Base-by-base conservation (phyloP, 768 basidiomycete species). In the Trametes cinnabarina region DNA sequence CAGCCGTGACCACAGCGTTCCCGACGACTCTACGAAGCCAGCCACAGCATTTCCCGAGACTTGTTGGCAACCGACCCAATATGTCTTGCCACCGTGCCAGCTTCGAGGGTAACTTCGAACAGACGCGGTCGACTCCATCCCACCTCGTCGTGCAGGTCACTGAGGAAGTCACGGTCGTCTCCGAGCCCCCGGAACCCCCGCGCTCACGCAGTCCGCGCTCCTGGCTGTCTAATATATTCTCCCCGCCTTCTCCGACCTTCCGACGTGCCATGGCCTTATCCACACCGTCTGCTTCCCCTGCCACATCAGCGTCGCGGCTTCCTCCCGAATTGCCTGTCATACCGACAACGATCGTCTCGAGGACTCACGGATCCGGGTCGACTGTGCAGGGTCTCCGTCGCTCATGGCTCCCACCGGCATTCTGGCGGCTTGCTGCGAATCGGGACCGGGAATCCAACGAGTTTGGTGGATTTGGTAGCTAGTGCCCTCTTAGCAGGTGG, bases 351-450 rank as follows among this genome's bases (percentile, higher is more conserved):
- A 32, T 32, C 30, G 30, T 12, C 7, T 32, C 30, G 30, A 32
- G 30, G 30, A 6, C 30, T 32, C 12, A 6, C 7, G 12, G 19
- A 19, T 23, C 44, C 23, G 22, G 22, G 19, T 46, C 44, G 44
- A 26, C 3, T 25, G 23, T 17, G 25, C 19, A n/a, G 11, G 20
- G 14, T 3, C 9, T 5, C 20, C 48, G 59, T 3, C 15, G 47
- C n/a, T 51, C 51, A 40, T 62, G 61, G 61, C 25, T 47, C 9
- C 44, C 61, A 32, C 61, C 61, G 34, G 43, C 51, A 43, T 54
- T 52, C 19, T 62, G 61, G 61, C 37, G 61, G 20, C 32, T 62
- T 10, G 57, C 56, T 26, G 10, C 40, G 17, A 53, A 58, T 19
- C 30, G 48, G 25, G 41, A 50, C 10, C 57, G 57, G 23, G n/a